Percentiles rank a stretch among this genome's conserved stretches.
Evolutionary conservation across 2,329 filamentous ascomycete genomes (phyloP).

Genomic region (Calonectria montana): DNA sequence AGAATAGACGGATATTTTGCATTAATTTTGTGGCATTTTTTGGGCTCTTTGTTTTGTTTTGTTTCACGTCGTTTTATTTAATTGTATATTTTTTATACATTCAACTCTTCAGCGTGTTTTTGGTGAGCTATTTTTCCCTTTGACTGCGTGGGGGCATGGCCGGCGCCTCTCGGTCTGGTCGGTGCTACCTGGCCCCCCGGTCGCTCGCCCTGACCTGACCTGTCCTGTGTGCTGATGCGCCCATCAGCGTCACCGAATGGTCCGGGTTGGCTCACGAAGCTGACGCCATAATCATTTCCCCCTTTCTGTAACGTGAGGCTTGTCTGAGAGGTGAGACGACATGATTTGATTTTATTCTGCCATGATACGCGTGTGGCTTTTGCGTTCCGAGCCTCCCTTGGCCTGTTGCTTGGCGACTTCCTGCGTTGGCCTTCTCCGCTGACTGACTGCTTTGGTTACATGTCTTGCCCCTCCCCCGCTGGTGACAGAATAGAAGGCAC

Average conservation of each 20-base stretch:
- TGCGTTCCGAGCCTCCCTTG: conserved; percentile 14
- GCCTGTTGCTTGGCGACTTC: conserved; percentile 3
- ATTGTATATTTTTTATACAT: too few relatives aligned
- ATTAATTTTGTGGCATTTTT: too few relatives aligned
- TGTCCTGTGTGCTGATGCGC: conserved; percentile 24
- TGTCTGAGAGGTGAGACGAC: conserved; percentile 37
- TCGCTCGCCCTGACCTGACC: conserved; percentile 21
- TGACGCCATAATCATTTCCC: conserved; percentile 45
- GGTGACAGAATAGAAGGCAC: too few relatives aligned
- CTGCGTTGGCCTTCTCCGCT: conserved; percentile 20
- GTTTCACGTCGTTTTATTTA: too few relatives aligned
- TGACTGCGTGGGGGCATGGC: background rate
- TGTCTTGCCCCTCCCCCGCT: conserved; percentile 31
- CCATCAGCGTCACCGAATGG: conserved; percentile 36
- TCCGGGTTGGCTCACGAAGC: conserved; percentile 38
- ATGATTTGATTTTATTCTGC: conserved; percentile 26
- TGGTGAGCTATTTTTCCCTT: too few relatives aligned
- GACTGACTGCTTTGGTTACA: conserved; percentile 38
- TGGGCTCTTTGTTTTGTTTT: too few relatives aligned
- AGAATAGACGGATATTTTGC: too few relatives aligned
- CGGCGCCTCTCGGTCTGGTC: background rate
- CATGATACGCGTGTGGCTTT: conserved; percentile 3
- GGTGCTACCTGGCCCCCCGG: background rate
- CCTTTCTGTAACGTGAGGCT: conserved; percentile 27
- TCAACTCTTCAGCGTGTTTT: too few relatives aligned